Base-by-base conservation (phyloP, 1,284 basidiomycete genomes). In the Tylopilus orsonianus region DNA sequence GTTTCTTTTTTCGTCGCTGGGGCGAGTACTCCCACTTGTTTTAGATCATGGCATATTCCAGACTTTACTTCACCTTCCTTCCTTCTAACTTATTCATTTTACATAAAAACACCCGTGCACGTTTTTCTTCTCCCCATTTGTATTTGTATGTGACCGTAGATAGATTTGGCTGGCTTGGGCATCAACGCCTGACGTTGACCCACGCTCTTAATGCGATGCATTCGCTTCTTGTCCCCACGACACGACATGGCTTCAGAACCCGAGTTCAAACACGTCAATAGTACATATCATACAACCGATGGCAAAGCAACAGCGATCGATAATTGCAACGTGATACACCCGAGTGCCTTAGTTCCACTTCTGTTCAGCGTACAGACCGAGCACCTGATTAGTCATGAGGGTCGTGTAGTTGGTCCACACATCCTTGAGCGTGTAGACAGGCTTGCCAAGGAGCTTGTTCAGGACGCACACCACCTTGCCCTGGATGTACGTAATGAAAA, bases 401-500 rank as follows among this genome's bases (percentile, higher is more conserved):
- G 73, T 63, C 34, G 75, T 79, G 64, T 87, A 88, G n/a, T n/a
- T n/a, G n/a, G n/a, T n/a, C n/a, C n/a, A n/a, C n/a, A n/a, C 38
- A 54, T 87, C 80, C 4, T 68, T 59, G 0, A 61, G 61, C 5
- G 79, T 77, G 60, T 78, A 86, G 7, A 61, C 72, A 61, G 72
- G 78, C 12, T 52, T 61, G 14, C 39, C 75, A 64, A 82, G 79
- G 22, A 85, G 55, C 6, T 50, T 29, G 58, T 88, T 89, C 40
- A 87, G 62, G 44, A 80, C 75, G 12, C 54, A 41, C 42, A 88
- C 54, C 36, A 87, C 60, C 50, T 79, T 67, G 5, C 52, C 50
- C 61, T 77, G 71, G 57, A 87, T 82, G 64, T 87, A 88, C 64
- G 81, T 71, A 37, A 85, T 72, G 60, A 88, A 89, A 38, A 88